A percentile compares a stretch with the other conserved stretches of the same genome.
phyloP scores from a whole-genome alignment of 148 eudicot genomes.

The Gaultheria prostrata region DNA sequence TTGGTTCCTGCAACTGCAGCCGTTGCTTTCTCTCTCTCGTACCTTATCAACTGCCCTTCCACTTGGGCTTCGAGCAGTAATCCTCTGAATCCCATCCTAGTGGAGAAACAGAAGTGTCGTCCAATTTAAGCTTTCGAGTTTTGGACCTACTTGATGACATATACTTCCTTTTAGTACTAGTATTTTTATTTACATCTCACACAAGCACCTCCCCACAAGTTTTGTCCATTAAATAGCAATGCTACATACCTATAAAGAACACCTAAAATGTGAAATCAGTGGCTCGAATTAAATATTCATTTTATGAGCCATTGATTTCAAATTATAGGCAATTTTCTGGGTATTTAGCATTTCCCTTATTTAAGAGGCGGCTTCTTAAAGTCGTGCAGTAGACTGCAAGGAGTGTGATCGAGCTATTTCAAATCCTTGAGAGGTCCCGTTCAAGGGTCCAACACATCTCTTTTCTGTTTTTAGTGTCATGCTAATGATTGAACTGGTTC shows the following conservation, averaged over 20 bases:
- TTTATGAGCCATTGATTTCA: too few species aligned
- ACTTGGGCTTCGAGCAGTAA: neutral
- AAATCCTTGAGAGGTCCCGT: too few species aligned
- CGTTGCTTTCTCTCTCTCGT: slow-evolving; percentile 1
- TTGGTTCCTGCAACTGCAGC: neutral
- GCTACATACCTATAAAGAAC: too few species aligned
- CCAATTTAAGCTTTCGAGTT: neutral
- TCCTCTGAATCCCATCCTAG: slow-evolving; percentile 3
- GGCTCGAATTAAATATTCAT: too few species aligned
- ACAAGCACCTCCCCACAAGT: neutral
- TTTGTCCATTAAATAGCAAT: neutral
- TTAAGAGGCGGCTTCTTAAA: too few species aligned
- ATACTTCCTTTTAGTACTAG: neutral
- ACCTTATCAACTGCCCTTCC: slow-evolving; percentile 16
- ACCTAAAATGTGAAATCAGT: too few species aligned
- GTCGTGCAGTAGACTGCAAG: too few species aligned
- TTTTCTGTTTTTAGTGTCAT: neutral
- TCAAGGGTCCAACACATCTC: too few species aligned
- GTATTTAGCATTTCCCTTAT: too few species aligned
- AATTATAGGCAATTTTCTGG: too few species aligned
- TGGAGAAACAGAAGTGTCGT: neutral
- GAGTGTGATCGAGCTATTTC: too few species aligned
- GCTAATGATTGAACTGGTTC: neutral
- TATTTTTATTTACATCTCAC: neutral
- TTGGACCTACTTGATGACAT: slow-evolving; percentile 8